These are phyloP conservation scores for Penicillium aurantiogriseum DNA, from an alignment of 2,329 filamentous ascomycete species.

Conservation along the genomic window DNA sequence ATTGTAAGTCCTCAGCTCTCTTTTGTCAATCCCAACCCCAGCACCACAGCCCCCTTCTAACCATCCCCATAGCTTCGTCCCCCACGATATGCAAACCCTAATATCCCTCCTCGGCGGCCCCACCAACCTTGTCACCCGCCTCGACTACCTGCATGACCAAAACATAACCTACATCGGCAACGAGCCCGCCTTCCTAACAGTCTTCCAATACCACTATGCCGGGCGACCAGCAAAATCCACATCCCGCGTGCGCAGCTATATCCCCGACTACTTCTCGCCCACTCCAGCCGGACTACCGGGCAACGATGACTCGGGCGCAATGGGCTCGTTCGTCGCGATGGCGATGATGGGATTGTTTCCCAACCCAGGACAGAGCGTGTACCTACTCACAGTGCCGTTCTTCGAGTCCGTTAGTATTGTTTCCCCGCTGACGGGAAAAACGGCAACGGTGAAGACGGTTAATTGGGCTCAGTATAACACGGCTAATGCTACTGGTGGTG, in stretches of 20 bases:
- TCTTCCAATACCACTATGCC: constrained; percentile 69
- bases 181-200: constrained; percentile 61
- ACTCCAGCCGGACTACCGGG: constrained; percentile 60
- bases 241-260: constrained; percentile 60
- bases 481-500: constrained; percentile 53
- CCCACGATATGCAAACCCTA: constrained; percentile 53
- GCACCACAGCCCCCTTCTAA: constrained; percentile 26
- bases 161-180: constrained; percentile 67
- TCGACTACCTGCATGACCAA: constrained; percentile 63
- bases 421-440: constrained; percentile 58
- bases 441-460: constrained; percentile 56
- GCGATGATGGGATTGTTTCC: constrained; percentile 70
- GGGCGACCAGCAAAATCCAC: constrained; percentile 57
- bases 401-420: constrained; percentile 61
- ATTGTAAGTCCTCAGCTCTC: constrained; percentile 47
- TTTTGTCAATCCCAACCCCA: constrained; percentile 27
- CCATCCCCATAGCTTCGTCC: constrained; percentile 48
- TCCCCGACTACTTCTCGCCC: constrained; percentile 60
- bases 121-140: constrained; percentile 54
- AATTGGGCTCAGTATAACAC: constrained; percentile 44
- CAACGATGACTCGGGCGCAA: constrained; percentile 68
- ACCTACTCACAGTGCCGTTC: constrained; percentile 66
- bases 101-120: constrained; percentile 61
- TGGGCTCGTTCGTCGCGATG: constrained; percentile 66
- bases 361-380: constrained; percentile 65